These are phyloP conservation scores for Claviceps sp. DNA, from an alignment of 2,329 filamentous ascomycete species.

Conservation along the genomic window DNA sequence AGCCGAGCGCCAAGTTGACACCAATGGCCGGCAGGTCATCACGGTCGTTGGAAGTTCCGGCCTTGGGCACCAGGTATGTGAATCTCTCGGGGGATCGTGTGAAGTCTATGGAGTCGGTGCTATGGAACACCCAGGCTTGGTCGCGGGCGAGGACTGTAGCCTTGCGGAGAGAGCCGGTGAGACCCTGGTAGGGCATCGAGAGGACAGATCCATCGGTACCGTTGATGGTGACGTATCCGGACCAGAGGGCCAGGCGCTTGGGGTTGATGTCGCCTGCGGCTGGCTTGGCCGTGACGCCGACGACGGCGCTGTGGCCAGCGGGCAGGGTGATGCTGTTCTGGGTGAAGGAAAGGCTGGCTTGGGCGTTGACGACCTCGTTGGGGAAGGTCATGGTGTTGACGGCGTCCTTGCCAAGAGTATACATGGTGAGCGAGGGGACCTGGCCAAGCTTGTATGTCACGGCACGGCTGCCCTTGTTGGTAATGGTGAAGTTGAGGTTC, in stretches of 20 bases:
- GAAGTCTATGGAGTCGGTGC: constrained; percentile 13
- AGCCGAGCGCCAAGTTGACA: constrained; percentile 30
- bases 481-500: constrained; percentile 37
- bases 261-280: constrained; percentile 24
- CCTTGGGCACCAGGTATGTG: constrained; percentile 26
- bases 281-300: constrained; percentile 29
- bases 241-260: constrained; percentile 27
- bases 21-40: not conserved
- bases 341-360: constrained; percentile 29
- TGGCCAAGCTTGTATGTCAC: constrained; percentile 39
- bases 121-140: constrained; percentile 15
- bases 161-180: constrained; percentile 20
- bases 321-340: constrained; percentile 29
- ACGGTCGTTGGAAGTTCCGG: constrained; percentile 17
- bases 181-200: constrained; percentile 27
- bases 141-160: constrained; percentile 9
- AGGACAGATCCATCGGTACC: constrained; percentile 23
- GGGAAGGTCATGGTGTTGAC: constrained; percentile 29
- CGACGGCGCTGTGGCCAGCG: constrained; percentile 26
- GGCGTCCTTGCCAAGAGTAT: constrained; percentile 26
- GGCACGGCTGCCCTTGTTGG: constrained; percentile 34
- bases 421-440: constrained; percentile 36
- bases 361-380: constrained; percentile 25
- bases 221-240: constrained; percentile 27
- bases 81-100: constrained; percentile 16